Percentiles rank a stretch among this genome's conserved stretches.
Conservation (phyloP, 148 eudicot genomes). For the Arbutus unedo region DNA sequence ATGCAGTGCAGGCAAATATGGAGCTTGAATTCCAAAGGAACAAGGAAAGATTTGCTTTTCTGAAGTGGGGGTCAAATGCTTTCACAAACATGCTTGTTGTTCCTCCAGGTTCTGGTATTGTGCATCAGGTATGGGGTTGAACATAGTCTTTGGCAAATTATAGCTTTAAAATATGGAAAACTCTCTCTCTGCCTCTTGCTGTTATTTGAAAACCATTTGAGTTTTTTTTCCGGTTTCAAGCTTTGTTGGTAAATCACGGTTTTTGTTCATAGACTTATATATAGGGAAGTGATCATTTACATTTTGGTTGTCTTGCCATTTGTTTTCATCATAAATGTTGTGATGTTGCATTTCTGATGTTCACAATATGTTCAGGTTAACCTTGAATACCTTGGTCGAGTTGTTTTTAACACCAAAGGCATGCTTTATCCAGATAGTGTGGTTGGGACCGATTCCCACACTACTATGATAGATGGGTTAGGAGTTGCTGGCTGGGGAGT, state of each 20-base stretch:
- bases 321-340: not conserved
- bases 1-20: constrained; percentile 64
- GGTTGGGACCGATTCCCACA: constrained; percentile 98
- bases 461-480: constrained; percentile 96
- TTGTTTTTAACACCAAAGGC: constrained; percentile 86
- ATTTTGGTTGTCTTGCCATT: not conserved
- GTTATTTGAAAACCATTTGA: not conserved
- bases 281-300: not conserved
- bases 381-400: constrained; percentile 95
- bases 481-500: constrained; percentile 99
- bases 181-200: not conserved
- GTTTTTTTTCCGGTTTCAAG: not conserved
- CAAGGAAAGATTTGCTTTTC: constrained; percentile 63
- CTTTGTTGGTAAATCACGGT: not conserved
- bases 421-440: constrained; percentile 95
- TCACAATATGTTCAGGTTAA: constrained; percentile 60
- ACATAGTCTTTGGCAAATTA: not conserved
- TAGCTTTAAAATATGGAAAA: constrained; percentile 1
- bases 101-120: constrained; percentile 74
- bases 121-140: constrained; percentile 50
- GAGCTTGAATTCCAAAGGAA: constrained; percentile 67
- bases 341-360: not conserved
- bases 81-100: constrained; percentile 69
- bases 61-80: constrained; percentile 67
- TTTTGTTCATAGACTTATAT: not conserved